Base-by-base conservation (phyloP, 306 rosid species). In the Pyrus betulifolia region DNA sequence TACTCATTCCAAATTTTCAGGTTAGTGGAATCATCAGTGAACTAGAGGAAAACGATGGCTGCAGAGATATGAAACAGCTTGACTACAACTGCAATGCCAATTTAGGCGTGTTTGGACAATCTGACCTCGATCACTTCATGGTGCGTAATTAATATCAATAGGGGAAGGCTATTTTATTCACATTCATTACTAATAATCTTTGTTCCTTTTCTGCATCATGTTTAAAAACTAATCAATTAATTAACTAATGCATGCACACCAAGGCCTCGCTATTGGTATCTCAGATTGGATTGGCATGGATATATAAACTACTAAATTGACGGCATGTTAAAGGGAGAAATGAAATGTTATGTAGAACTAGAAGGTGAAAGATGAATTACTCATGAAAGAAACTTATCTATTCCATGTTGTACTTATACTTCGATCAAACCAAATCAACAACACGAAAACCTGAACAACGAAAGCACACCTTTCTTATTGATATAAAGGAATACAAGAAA, bases 71-170 rank as follows among this genome's bases (percentile, higher is more conserved):
- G 79, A 87, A 86, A 71, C 84, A 73, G 78, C 79, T 81, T 49
- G 74, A 44, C 51, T 74, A 86, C 76, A 79, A 57, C 79, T 35
- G 12, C 74, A 78, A 38, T 25, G 67, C 79, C 46, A 83, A 82
- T 75, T 52, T 76, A 46, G 87, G 55, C 8, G 21, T 49, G 55
- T 18, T 15, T 15, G 55, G 79, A 71, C 91, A 86, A 8, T 68
- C 91, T 60, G 97, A 93, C 76, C 94, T 93, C 68, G 97, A 93
- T 85, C 88, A 83, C 75, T 93, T 93, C 91, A 93, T 93, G 97
- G 97, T 90, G 85, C 76, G 13, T 71, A 35, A 49, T 49, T 49
- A 49, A 49, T 21, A 49, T 49, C 55, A 8, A 49, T 14, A n/a
- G n/a, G n/a, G n/a, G 55, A 15, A 15, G 55, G 21, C 55, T 15